Evolutionary conservation across 2,329 filamentous ascomycete species (phyloP).

Genomic region (Colletotrichum lentis): DNA sequence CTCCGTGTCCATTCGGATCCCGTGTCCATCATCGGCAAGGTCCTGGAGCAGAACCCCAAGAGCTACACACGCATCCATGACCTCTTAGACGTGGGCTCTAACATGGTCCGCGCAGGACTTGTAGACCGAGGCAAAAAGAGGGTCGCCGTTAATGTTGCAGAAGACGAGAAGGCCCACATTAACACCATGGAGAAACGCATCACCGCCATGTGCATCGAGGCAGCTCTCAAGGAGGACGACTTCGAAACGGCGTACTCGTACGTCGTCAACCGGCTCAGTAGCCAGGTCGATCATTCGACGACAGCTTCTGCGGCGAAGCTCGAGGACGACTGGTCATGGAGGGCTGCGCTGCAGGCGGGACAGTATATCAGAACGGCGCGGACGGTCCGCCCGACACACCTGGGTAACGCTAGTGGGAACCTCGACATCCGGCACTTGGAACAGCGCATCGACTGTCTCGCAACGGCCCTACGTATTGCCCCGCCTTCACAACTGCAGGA

Average conservation of each 20-base stretch:
- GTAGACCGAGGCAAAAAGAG: conserved; percentile 46
- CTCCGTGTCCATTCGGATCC: conserved; percentile 81
- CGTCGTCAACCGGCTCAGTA: conserved; percentile 73
- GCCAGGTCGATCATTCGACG: conserved; percentile 42
- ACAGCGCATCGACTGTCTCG: conserved; percentile 81
- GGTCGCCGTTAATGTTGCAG: conserved; percentile 39
- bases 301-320: conserved; percentile 42
- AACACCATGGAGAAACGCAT: conserved; percentile 68
- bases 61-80: conserved; percentile 80
- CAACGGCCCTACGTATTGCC: conserved; percentile 77
- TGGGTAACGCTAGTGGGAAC: conserved; percentile 67
- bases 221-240: conserved; percentile 77
- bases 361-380: conserved; percentile 69
- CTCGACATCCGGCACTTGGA: conserved; percentile 75
- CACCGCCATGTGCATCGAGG: conserved; percentile 81
- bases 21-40: conserved; percentile 73
- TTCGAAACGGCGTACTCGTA: conserved; percentile 90
- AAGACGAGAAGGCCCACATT: conserved; percentile 43
- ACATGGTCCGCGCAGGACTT: conserved; percentile 70
- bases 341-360: conserved; percentile 79
- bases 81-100: conserved; percentile 72
- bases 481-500: conserved; percentile 75
- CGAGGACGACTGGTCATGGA: conserved; percentile 77
- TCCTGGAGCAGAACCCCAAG: conserved; percentile 77
- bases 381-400: conserved; percentile 65